These are phyloP conservation scores for Mercurialis annua DNA, from an alignment of 345 rosid genomes.

Conservation along the genomic window DNA sequence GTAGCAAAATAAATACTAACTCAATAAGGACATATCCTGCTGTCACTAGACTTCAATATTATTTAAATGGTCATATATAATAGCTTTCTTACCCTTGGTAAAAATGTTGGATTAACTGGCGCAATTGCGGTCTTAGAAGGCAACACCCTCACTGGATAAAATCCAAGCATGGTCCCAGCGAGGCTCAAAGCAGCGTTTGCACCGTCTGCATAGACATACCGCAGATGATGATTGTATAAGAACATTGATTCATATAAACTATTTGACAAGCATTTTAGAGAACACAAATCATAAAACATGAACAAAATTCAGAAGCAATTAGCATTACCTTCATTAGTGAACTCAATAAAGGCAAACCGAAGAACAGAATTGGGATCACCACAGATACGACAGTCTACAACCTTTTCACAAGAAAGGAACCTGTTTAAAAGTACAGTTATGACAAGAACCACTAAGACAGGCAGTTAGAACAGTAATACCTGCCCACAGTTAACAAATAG, in stretches of 20 bases:
- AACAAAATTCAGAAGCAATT: not conserved
- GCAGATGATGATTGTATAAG: too few relatives aligned
- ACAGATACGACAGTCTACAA: conserved; percentile 92
- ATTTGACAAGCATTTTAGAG: not conserved
- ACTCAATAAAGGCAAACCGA: conserved; percentile 92
- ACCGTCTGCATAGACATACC: conserved; percentile 51
- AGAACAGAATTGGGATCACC: conserved; percentile 95
- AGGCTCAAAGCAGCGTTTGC: conserved; percentile 69
- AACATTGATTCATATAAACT: conserved; percentile 16
- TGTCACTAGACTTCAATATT: not conserved
- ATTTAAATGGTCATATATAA: not conserved
- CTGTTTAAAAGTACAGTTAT: conserved; percentile 13
- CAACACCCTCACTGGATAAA: conserved; percentile 81
- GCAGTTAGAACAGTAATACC: conserved; percentile 40
- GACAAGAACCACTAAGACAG: conserved; percentile 1
- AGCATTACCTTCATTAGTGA: conserved; percentile 78
- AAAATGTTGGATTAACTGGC: conserved; percentile 88
- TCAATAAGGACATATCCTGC: not conserved
- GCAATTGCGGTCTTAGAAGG: conserved; percentile 97
- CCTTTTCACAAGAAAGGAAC: conserved; percentile 38
- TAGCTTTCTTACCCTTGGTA: conserved; percentile 70
- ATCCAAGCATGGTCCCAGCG: conserved; percentile 87
- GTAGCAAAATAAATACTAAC: not conserved
- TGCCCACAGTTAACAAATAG: conserved; percentile 79
- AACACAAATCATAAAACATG: conserved; percentile 1